Conservation (phyloP, 768 basidiomycete species). For the Mycena rebaudengoi region DNA sequence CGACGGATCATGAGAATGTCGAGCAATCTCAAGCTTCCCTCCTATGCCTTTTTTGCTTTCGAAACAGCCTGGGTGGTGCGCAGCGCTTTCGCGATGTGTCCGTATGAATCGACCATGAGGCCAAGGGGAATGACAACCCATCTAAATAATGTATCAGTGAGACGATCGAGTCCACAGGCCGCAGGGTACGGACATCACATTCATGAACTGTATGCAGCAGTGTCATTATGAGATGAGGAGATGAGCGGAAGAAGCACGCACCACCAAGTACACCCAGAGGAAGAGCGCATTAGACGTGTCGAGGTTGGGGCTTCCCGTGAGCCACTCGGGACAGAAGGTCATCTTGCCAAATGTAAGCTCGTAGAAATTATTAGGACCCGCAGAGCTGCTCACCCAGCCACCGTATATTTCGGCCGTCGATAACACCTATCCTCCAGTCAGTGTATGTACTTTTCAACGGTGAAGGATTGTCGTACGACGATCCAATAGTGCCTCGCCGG, state of each 20-base stretch:
- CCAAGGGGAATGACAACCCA: slow-evolving; percentile 83
- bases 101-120: slow-evolving; percentile 83
- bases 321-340: slow-evolving; percentile 91
- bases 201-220: slow-evolving; percentile 70
- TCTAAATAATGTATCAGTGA: slow-evolving; percentile 44
- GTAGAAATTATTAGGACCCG: background rate
- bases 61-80: slow-evolving; percentile 46
- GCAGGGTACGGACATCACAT: slow-evolving; percentile 64
- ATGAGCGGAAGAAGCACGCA: slow-evolving; percentile 47
- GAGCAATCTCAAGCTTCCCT: background rate
- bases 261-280: slow-evolving; percentile 84
- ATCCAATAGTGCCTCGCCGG: slow-evolving; percentile 83
- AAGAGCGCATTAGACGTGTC: slow-evolving; percentile 74
- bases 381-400: slow-evolving; percentile 55
- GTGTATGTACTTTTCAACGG: too few species aligned
- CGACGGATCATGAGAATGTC: background rate
- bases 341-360: slow-evolving; percentile 63
- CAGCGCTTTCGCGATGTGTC: slow-evolving; percentile 69
- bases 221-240: background rate
- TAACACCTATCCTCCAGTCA: too few species aligned
- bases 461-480: too few species aligned
- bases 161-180: background rate
- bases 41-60: slow-evolving; percentile 48
- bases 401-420: slow-evolving; percentile 84
- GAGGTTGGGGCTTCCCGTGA: slow-evolving; percentile 76